Percentiles rank a stretch among this genome's conserved stretches.
Conservation (phyloP, 2,329 filamentous ascomycete species). For the Clonostachys byssicola region DNA sequence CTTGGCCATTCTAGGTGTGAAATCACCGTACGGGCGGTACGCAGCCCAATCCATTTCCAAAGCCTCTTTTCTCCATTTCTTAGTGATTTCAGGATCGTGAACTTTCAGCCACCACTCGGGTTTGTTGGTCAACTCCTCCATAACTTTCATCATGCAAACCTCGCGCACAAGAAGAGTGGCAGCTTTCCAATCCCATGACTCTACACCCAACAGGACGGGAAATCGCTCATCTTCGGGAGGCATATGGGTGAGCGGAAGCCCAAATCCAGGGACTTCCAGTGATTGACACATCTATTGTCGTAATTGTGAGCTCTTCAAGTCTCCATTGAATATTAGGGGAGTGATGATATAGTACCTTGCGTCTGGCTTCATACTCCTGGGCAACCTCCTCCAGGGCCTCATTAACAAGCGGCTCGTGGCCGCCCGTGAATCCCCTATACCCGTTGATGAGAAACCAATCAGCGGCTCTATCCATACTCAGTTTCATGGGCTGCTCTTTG, state of each 20-base stretch:
- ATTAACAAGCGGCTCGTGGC: too few species aligned
- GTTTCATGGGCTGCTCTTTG: too few species aligned
- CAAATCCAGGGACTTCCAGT: slow-evolving; percentile 13
- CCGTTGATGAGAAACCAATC: too few species aligned
- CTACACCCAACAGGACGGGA: slow-evolving; percentile 10
- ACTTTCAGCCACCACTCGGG: slow-evolving; percentile 27
- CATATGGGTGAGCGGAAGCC: slow-evolving; percentile 12
- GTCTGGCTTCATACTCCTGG: too few species aligned
- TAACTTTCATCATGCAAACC: slow-evolving; percentile 22
- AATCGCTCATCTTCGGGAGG: slow-evolving; percentile 6
- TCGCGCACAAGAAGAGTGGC: slow-evolving; percentile 20
- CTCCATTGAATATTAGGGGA: too few species aligned
- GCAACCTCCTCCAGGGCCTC: too few species aligned
- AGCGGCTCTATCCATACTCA: too few species aligned
- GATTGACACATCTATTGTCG: not conserved
- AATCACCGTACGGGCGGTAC: slow-evolving; percentile 12
- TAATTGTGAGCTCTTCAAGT: too few species aligned
- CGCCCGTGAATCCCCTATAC: too few species aligned
- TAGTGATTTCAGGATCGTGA: slow-evolving; percentile 13
- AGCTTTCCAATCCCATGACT: slow-evolving; percentile 12
- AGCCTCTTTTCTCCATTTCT: slow-evolving; percentile 20
- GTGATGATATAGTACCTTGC: too few species aligned
- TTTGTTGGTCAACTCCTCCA: slow-evolving; percentile 26
- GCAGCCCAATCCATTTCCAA: slow-evolving; percentile 20
- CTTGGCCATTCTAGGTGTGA: slow-evolving; percentile 20